Conservation (phyloP, 2,329 filamentous ascomycete genomes). For the Colletotrichum cordylinicola region DNA sequence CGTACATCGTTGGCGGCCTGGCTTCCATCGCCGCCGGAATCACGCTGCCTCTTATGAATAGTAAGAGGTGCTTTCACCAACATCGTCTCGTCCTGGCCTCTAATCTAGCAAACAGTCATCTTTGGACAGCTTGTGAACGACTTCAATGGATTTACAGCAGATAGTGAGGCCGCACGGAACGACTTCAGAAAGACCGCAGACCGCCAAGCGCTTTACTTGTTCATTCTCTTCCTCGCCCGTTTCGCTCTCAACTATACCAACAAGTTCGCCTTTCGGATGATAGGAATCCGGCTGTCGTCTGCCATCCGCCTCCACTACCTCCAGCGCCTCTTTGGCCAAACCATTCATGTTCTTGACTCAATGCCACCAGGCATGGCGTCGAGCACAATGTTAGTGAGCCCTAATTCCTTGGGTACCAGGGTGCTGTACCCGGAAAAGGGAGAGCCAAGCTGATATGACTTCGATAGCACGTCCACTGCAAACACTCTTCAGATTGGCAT, state of each 20-base stretch:
- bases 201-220: conserved; percentile 65
- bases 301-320: conserved; percentile 70
- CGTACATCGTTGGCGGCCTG: conserved; percentile 51
- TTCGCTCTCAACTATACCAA: conserved; percentile 68
- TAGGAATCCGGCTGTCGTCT: conserved; percentile 66
- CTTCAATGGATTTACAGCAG: conserved; percentile 49
- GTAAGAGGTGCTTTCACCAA: conserved; percentile 39
- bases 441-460: not conserved
- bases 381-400: conserved; percentile 52
- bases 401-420: not conserved
- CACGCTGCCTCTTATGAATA: conserved; percentile 64
- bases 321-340: conserved; percentile 66
- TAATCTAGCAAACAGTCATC: conserved; percentile 13
- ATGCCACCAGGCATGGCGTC: conserved; percentile 68
- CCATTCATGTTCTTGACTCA: conserved; percentile 71
- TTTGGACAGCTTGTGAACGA: conserved; percentile 48
- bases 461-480: conserved; percentile 58
- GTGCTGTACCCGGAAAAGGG: not conserved
- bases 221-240: conserved; percentile 73
- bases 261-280: conserved; percentile 66
- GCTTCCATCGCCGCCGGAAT: conserved; percentile 58
- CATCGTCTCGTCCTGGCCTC: conserved; percentile 46
- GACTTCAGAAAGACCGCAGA: conserved; percentile 49
- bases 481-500: conserved; percentile 71
- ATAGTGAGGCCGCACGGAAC: conserved; percentile 35